Evolutionary conservation across 306 rosid genomes (phyloP).

Genomic region (Acmispon strigosus): DNA sequence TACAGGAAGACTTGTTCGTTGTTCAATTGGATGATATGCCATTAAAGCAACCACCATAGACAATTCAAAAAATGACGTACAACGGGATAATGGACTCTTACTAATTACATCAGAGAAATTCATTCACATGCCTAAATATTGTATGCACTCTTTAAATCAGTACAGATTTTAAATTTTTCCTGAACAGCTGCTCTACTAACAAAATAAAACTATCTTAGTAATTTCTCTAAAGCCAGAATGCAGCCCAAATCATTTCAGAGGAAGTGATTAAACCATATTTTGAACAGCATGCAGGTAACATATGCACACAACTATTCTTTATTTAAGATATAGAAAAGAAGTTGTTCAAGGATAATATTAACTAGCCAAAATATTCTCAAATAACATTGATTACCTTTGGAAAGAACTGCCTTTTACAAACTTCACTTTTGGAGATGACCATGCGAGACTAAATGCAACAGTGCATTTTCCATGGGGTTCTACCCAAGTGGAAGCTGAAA

Average conservation of each 20-base stretch:
- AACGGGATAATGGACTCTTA: not conserved
- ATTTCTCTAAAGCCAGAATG: constrained; percentile 3
- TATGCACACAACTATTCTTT: not conserved
- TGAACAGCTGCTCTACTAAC: not conserved
- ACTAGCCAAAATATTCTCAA: not conserved
- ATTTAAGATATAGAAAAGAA: not conserved
- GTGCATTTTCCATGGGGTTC: constrained; percentile 99
- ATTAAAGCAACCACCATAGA: not conserved
- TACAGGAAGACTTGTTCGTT: not conserved
- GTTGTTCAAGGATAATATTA: constrained; percentile 8
- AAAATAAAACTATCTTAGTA: not conserved
- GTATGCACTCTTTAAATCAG: not conserved
- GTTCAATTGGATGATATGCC: not conserved
- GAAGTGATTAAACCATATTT: not conserved
- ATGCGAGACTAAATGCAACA: constrained; percentile 82
- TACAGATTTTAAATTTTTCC: not conserved
- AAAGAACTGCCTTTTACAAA: constrained; percentile 83
- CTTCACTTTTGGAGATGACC: constrained; percentile 97
- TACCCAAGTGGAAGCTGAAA: constrained; percentile 94
- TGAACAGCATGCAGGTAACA: not conserved
- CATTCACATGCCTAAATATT: not conserved
- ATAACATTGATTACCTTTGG: constrained; percentile 51
- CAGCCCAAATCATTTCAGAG: not conserved
- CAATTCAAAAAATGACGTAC: not conserved
- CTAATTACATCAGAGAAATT: not conserved